Conservation (phyloP, 2,329 filamentous ascomycete genomes). For the Talaromyces atroroseus region DNA sequence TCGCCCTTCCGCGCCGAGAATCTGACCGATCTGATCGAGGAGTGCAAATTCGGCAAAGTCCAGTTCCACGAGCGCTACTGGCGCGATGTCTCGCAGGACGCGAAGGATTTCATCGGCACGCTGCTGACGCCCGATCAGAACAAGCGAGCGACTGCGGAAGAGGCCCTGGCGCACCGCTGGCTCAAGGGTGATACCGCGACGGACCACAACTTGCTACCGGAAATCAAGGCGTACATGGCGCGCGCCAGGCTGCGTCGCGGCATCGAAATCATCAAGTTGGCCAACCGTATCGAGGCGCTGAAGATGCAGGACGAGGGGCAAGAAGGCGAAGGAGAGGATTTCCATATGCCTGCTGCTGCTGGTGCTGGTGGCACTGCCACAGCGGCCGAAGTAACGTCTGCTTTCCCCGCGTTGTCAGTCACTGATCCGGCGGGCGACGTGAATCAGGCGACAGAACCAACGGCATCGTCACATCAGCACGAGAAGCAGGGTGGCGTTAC, state of each 20-base stretch:
- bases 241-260: constrained; percentile 86
- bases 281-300: constrained; percentile 90
- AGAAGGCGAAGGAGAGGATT: constrained; percentile 64
- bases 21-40: constrained; percentile 85
- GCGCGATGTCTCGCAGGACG: constrained; percentile 93
- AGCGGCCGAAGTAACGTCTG: constrained; percentile 18
- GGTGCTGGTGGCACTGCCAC: constrained; percentile 28
- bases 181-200: constrained; percentile 85
- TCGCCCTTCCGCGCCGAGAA: constrained; percentile 96
- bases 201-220: constrained; percentile 94
- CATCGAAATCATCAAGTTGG: constrained; percentile 92
- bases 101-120: constrained; percentile 84
- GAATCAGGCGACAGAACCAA: background rate
- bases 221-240: constrained; percentile 90
- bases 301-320: constrained; percentile 75
- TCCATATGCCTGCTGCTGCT: constrained; percentile 26
- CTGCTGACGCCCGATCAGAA: constrained; percentile 75
- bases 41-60: constrained; percentile 77
- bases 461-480: constrained; percentile 19
- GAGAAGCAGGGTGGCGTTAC: constrained; percentile 4
- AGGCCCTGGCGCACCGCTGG: constrained; percentile 79
- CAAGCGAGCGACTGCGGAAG: constrained; percentile 70
- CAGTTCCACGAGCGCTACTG: constrained; percentile 98
- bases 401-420: constrained; percentile 22
- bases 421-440: constrained; percentile 10